phyloP scores from a whole-genome alignment of 1,139 yeast species.

The Diutina siamensis region DNA sequence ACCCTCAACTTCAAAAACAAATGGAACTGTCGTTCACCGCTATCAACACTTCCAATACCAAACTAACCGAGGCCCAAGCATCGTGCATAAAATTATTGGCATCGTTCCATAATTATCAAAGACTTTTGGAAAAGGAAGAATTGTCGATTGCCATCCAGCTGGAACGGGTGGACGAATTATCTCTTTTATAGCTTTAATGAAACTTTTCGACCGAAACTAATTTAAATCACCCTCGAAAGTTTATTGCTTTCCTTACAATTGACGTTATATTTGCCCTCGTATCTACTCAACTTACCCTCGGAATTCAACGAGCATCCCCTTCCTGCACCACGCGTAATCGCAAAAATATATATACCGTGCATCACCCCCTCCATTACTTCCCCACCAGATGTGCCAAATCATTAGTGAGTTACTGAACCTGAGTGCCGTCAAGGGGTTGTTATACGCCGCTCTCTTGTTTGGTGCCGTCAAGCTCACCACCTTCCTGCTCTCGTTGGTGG shows the following conservation, averaged over 20 bases:
- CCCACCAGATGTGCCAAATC: background rate
- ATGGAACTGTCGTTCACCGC: background rate
- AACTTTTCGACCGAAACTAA: no score
- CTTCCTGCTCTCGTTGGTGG: slow-evolving; percentile 21
- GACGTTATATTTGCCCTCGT: no score
- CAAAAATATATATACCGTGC: background rate
- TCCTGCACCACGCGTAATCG: background rate
- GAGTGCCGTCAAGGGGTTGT: slow-evolving; percentile 14
- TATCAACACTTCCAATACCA: background rate
- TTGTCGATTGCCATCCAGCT: background rate
- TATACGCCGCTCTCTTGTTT: slow-evolving; percentile 28
- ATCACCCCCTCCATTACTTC: background rate
- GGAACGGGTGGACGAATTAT: slow-evolving; percentile 3
- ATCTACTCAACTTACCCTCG: no score
- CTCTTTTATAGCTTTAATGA: background rate
- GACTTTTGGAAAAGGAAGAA: background rate
- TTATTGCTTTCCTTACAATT: no score
- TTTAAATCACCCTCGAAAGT: no score
- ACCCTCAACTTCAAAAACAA: background rate
- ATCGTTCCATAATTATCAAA: background rate
- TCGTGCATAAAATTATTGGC: background rate
- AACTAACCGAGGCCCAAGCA: background rate
- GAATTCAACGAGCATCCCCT: background rate
- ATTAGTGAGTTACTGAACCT: slow-evolving; percentile 13
- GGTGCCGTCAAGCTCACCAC: slow-evolving; percentile 43